Evolutionary conservation across 306 rosid genomes (phyloP), one percentile per base, ranked within the genome.

Genomic region (Rosa lucieae): DNA sequence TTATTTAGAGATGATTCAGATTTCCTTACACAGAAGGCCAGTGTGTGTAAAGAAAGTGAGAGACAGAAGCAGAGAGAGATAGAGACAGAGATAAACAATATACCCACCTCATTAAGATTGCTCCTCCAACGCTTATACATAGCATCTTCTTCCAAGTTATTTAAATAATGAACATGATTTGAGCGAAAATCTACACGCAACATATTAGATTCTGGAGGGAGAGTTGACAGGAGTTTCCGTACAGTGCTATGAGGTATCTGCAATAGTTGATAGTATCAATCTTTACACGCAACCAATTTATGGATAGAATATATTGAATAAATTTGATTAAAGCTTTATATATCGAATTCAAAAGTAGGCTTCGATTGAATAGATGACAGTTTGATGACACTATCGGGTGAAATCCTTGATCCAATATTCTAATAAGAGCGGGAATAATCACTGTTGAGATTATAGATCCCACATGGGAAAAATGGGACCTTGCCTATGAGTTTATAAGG

Each of bases 151-250:
- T 95, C 99, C 91, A 95, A 83, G 75, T 95, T 89, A 89, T 95
- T 95, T 79, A 95, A 90, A 87, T 89, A 92, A 82, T 95, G 91
- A 78, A 93, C 99, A 82, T 88, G 93, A 78, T 81, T 78, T 73
- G 96, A 90, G 70, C 99, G 97, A 80, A 93, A 95, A 89, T 95
- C 98, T 82, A 95, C 89, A 65, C 99, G 99, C 40, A 93, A 88
- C 86, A 77, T 75, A 85, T 79, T 86, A 48, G 98, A 88, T 78
- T 95, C 99, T 72, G 96, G 46, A 65, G 98, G 96, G 77, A 82
- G 79, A 78, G 92, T 87, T 76, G 96, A 91, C 73, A 93, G 88
- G 82, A 95, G 90, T 75, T 91, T 91, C 84, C 89, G 89, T 51
- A 82, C 87, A 65, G 85, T 85, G 67, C 75, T 72, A 43, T 23